phyloP scores from a whole-genome alignment of 371 early-diverging fungal genomes.

The Mycotypha africana region DNA sequence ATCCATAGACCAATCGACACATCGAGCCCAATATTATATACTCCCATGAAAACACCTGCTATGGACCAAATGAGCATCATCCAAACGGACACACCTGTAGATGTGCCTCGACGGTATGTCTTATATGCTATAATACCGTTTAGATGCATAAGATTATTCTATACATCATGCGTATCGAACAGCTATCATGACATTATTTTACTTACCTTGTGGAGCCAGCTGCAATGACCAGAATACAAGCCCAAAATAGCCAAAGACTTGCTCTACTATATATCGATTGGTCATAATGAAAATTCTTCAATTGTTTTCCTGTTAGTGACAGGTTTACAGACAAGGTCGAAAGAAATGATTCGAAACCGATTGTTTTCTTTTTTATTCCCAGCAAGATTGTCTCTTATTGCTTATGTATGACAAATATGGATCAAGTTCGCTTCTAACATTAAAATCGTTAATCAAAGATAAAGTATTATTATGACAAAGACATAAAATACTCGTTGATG shows the following conservation, averaged over 20 bases:
- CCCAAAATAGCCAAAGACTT: constrained; percentile 48
- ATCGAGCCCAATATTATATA: constrained; percentile 41
- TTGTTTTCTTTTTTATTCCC: no score
- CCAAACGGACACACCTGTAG: constrained; percentile 41
- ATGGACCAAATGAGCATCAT: constrained; percentile 49
- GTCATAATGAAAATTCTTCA: no score
- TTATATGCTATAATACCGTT: constrained; percentile 37
- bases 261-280: constrained; percentile 21
- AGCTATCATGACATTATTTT: neutral
- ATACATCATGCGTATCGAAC: neutral
- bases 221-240: constrained; percentile 59
- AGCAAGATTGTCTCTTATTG: no score
- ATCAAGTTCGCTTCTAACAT: no score
- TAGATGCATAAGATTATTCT: no score
- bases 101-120: constrained; percentile 27
- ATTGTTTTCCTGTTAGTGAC: no score
- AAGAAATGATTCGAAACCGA: no score
- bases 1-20: constrained; percentile 48
- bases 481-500: no score
- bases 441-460: no score
- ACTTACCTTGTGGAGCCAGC: constrained; percentile 49
- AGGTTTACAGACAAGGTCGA: no score
- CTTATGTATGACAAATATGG: no score
- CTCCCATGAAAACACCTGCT: constrained; percentile 37
- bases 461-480: no score